Evolutionary conservation across 2,329 filamentous ascomycete species (phyloP), one percentile per base, ranked within the genome.

Genomic region (Aplosporella prunicola): DNA sequence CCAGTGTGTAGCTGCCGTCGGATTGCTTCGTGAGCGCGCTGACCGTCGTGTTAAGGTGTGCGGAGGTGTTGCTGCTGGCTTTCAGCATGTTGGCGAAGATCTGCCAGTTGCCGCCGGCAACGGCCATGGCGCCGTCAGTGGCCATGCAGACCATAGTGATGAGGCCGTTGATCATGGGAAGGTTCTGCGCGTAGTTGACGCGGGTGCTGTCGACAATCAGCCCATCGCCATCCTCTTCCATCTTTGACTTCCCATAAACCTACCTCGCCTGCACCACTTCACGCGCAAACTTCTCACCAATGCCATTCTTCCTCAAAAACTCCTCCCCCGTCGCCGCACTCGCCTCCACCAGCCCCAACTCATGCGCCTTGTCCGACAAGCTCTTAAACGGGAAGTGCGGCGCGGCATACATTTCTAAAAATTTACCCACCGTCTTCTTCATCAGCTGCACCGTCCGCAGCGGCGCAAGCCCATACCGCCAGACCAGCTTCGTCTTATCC

Each of bases 121-220:
- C 73, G 13, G 81, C 69, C 55, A 87, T 76, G 1, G 88, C 85
- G 5, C 86, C 87, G 35, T 89, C 80, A 0, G 87, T 82, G 2
- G 88, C 83, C 77, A 96, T 85, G 28, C 87, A 89, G 2, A 93
- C 82, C 81, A 95, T 86, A 1, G 88, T 78, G 51, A 93, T 86
- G 1, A 98, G 63, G 0, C 86, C 91, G 51, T 96, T 88, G 32
- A 96, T 91, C 23, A 77, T 66, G n/a, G 68, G 74, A 9, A 96
- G 61, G 48, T 96, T 95, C 32, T 88, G 85, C 1, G 83, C 91
- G 61, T 95, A 98, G 59, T 96, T 96, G 45, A 95, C 89, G 14
- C 91, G 74, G 1, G 91, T 95, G 40, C 79, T 82, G 2, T 16
- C 9, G 18, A 15, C n/a, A n/a, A 14, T 10, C 26, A 38, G n/a